Conservation (phyloP, 192 early-diverging fungal genomes). For the Podila clonocystis region DNA sequence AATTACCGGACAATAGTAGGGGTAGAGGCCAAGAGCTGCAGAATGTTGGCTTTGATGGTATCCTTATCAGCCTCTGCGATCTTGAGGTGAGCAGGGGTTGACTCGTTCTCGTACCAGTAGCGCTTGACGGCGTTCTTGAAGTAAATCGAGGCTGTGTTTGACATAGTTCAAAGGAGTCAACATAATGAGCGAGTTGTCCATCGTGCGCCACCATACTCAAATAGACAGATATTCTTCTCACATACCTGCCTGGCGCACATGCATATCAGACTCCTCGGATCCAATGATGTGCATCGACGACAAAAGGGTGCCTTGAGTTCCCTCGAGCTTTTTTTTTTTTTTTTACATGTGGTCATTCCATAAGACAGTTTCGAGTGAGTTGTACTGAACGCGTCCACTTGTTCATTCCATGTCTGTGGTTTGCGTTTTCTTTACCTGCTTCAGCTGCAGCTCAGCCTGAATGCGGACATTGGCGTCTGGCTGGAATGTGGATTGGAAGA, state of each 20-base stretch:
- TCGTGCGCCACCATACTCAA: no score
- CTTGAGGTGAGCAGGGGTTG: conserved; percentile 56
- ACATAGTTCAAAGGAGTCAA: background rate
- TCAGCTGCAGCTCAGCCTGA: conserved; percentile 84
- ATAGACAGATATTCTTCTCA: no score
- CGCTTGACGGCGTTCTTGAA: conserved; percentile 46
- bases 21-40: conserved; percentile 76
- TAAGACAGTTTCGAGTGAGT: no score
- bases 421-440: conserved; percentile 59
- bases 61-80: conserved; percentile 77
- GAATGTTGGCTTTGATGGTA: conserved; percentile 76
- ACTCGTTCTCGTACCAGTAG: conserved; percentile 51
- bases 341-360: background rate
- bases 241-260: conserved; percentile 68
- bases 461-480: conserved; percentile 83
- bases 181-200: background rate
- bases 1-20: conserved; percentile 77
- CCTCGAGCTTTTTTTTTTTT: conserved; percentile 32
- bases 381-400: no score
- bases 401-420: background rate
- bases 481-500: conserved; percentile 83
- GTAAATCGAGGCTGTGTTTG: conserved; percentile 37
- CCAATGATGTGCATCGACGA: conserved; percentile 61
- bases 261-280: conserved; percentile 59
- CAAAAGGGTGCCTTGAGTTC: conserved; percentile 35